Base-by-base conservation (phyloP, 2,329 filamentous ascomycete species). In the Sporothrix luriei region DNA sequence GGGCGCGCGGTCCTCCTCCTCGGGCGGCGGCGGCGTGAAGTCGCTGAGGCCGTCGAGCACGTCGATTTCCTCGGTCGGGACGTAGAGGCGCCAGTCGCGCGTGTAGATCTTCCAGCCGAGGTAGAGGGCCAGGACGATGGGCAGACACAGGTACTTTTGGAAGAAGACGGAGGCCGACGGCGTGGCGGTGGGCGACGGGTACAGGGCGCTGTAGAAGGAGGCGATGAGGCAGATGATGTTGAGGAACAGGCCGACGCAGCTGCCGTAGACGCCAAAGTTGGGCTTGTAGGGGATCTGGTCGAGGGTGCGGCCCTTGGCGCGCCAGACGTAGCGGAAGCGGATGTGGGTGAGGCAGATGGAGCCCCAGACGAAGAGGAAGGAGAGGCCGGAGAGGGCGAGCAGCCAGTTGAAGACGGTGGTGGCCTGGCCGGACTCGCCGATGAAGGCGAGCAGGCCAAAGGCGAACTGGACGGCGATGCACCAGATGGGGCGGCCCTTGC, bases 331-430 rank as follows among this genome's bases (percentile, higher is more conserved):
- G 70, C 88, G 85, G 84, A 90, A 90, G 59, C 87, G 85, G 76
- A 90, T 90, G 76, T 90, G 87, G 0, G 87, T 83, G 2, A 87
- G 78, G 77, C 87, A 90, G 76, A 90, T 88, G 70, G 84, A 90
- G 48, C 87, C 88, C 91, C 91, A 94, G 33, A 90, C 90, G 79
- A 93, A 91, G 77, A 94, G 87, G 71, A 87, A 89, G 2, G 88
- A 87, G 11, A 93, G 85, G 66, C 90, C 91, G 0, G 90, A 91
- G 24, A 94, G 84, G 0, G 91, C 85, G 49, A 92, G 82, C 68
- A 91, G 83, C 88, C 88, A 91, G 74, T 81, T 82, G 80, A 90
- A 90, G 72, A 87, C 82, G 0, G 78, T 79, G 49, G 74, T 76
- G 73, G 78, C 80, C 69, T 77, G 77, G 5, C 75, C 74, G 3